phyloP scores from a whole-genome alignment of 192 early-diverging fungal genomes.

The Coemansia sp. region DNA sequence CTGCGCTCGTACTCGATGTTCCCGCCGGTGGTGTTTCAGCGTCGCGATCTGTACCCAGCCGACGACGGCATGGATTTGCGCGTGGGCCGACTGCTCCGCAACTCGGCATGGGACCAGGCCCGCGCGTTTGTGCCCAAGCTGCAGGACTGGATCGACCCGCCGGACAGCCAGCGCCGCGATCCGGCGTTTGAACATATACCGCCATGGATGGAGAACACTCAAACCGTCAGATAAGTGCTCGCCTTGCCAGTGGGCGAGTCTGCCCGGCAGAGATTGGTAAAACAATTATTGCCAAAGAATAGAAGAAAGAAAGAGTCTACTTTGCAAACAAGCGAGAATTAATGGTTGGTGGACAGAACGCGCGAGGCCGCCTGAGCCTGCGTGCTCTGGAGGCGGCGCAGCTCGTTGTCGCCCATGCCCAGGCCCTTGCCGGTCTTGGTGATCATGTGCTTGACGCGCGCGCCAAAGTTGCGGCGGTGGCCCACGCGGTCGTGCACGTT shows the following conservation, averaged over 20 bases:
- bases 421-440: constrained; percentile 57
- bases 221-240: constrained; percentile 6
- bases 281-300: not conserved
- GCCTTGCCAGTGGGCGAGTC: no score
- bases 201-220: constrained; percentile 39
- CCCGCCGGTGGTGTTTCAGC: constrained; percentile 47
- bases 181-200: constrained; percentile 38
- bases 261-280: not conserved
- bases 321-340: not conserved
- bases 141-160: constrained; percentile 31
- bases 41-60: constrained; percentile 45
- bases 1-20: constrained; percentile 28
- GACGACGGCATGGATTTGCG: constrained; percentile 46
- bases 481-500: constrained; percentile 54
- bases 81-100: constrained; percentile 16
- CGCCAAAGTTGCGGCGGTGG: constrained; percentile 54
- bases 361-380: constrained; percentile 60
- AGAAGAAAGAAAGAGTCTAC: not conserved
- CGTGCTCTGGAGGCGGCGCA: constrained; percentile 69
- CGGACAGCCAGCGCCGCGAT: constrained; percentile 20
- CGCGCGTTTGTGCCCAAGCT: constrained; percentile 17
- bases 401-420: constrained; percentile 59
- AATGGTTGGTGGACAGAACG: constrained; percentile 31
- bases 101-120: constrained; percentile 38
- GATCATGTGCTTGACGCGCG: constrained; percentile 45